Base-by-base conservation (phyloP, 345 rosid species). In the Heritiera littoralis region DNA sequence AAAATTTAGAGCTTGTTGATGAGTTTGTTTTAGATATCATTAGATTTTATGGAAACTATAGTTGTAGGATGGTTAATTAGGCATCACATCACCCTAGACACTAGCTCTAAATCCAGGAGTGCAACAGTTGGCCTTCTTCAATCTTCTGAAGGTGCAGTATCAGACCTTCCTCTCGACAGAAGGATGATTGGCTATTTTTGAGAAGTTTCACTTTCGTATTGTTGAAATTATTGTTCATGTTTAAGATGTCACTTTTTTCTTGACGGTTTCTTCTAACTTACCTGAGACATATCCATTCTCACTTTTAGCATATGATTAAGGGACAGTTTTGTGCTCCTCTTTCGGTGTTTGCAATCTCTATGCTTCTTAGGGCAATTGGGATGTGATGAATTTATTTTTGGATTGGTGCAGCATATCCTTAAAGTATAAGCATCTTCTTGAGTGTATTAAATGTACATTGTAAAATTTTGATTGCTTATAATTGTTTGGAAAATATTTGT, bases 381-480 rank as follows among this genome's bases (percentile, higher is more conserved):
- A 7, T 7, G 1, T 3, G 1, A 55, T 30, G 41, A 7, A 55
- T 17, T 55, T 55, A 18, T 10, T 55, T 55, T 58, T 58, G 6
- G 54, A 41, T 74, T 74, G n/a, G 13, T 74, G 38, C 40, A 9
- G 63, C 49, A 9, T 55, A 54, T 73, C 9, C 76, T 32, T n/a
- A 20, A 74, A 40, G 77, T 10, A 74, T 58, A 56, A 3, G 38
- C 67, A 58, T 43, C 45, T 58, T 41, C 54, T 13, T 10, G 17
- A 54, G 60, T 35, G 60, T 72, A 5, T 10, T 38, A 35, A 72
- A 64, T 55, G 49, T 18, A 52, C 18, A 52, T 58, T 74, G 43
- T 45, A 41, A 74, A 55, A 3, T n/a, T 58, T n/a, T 20, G 6
- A 74, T 40, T 56, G 38, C 41, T 20, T 20, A 59, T 58, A 12